Evolutionary conservation across 2,329 filamentous ascomycete species (phyloP).

Genomic region (Ophiocordyceps robertsii): DNA sequence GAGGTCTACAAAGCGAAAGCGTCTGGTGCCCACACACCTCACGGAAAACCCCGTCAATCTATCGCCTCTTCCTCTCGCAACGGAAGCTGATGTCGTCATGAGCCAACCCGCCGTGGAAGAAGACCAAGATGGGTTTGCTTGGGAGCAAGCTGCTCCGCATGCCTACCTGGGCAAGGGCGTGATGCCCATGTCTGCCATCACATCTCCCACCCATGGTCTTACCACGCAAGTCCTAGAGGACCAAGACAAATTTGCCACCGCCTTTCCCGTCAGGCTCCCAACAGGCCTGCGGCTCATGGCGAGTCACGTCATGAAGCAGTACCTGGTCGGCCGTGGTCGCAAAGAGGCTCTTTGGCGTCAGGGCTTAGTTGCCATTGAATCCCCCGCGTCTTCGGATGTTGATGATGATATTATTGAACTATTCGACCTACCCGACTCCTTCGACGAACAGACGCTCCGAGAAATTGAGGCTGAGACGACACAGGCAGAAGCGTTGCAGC

Average conservation of each 20-base stretch:
- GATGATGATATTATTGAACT: constrained; percentile 30
- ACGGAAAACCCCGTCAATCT: constrained; percentile 2
- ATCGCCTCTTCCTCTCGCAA: constrained; percentile 1
- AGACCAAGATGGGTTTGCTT: constrained; percentile 1
- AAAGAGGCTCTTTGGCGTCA: constrained; percentile 4
- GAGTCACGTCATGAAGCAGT: constrained; percentile 23
- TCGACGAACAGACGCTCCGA: constrained; percentile 42
- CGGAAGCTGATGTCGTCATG: constrained; percentile 2
- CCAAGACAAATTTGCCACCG: constrained; percentile 13
- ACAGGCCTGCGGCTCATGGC: constrained; percentile 31
- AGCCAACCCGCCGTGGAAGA: neutral
- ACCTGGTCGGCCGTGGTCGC: constrained; percentile 18
- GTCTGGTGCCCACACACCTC: constrained; percentile 11
- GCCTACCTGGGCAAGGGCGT: constrained; percentile 23
- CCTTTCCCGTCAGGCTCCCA: constrained; percentile 16
- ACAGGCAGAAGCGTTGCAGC: constrained; percentile 3
- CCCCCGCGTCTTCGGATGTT: constrained; percentile 8
- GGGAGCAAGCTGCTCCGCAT: constrained; percentile 8
- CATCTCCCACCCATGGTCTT: constrained; percentile 8
- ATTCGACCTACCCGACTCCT: constrained; percentile 14
- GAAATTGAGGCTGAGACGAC: constrained; percentile 41
- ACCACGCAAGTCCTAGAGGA: constrained; percentile 10
- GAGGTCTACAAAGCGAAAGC: constrained; percentile 13
- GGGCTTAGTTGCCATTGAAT: constrained; percentile 4
- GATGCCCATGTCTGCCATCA: constrained; percentile 11